A percentile compares a stretch with the other conserved stretches of the same genome.
These are phyloP conservation scores for Globisporangium echinulatum DNA, from an alignment of 352 stramenopile species.

Conservation along the genomic window DNA sequence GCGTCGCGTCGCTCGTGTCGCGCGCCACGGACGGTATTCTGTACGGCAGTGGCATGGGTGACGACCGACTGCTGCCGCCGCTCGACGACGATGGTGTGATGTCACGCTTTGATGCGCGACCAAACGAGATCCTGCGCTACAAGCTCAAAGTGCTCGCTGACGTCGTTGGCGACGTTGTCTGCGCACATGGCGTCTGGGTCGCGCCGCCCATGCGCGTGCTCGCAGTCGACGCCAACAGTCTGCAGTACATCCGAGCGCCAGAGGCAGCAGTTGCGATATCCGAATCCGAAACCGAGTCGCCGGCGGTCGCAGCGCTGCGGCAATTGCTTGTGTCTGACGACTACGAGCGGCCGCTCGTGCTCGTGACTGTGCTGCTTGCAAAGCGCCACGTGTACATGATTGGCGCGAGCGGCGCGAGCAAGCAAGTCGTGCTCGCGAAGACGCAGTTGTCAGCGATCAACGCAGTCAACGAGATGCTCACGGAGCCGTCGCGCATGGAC, in stretches of 20 bases:
- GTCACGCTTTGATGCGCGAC: slow-evolving; percentile 34
- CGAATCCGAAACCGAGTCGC: neutral
- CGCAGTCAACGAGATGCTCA: slow-evolving; percentile 64
- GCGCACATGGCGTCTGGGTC: slow-evolving; percentile 62
- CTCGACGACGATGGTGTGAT: slow-evolving; percentile 19
- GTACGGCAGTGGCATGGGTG: slow-evolving; percentile 45
- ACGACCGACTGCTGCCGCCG: slow-evolving; percentile 22
- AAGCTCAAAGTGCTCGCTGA: slow-evolving; percentile 70
- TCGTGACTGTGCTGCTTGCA: slow-evolving; percentile 42
- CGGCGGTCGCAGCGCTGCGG: slow-evolving; percentile 15
- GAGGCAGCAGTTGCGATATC: neutral
- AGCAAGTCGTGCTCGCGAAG: slow-evolving; percentile 38
- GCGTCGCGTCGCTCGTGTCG: slow-evolving; percentile 69
- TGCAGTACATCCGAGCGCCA: slow-evolving; percentile 21
- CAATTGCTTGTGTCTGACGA: slow-evolving; percentile 32
- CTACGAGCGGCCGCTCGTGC: slow-evolving; percentile 16
- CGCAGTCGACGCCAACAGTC: slow-evolving; percentile 9
- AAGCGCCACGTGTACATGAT: slow-evolving; percentile 50
- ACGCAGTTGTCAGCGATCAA: slow-evolving; percentile 43
- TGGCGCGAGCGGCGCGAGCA: slow-evolving; percentile 27
- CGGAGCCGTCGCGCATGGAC: slow-evolving; percentile 53
- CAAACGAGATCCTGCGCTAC: slow-evolving; percentile 70
- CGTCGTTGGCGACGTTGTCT: slow-evolving; percentile 41
- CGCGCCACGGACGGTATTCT: slow-evolving; percentile 72
- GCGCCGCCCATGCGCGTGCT: slow-evolving; percentile 21